A percentile compares a stretch with the other conserved stretches of the same genome.
These are phyloP conservation scores for Setomelanomma holmii DNA, from an alignment of 2,329 filamentous ascomycete genomes.

Conservation along the genomic window DNA sequence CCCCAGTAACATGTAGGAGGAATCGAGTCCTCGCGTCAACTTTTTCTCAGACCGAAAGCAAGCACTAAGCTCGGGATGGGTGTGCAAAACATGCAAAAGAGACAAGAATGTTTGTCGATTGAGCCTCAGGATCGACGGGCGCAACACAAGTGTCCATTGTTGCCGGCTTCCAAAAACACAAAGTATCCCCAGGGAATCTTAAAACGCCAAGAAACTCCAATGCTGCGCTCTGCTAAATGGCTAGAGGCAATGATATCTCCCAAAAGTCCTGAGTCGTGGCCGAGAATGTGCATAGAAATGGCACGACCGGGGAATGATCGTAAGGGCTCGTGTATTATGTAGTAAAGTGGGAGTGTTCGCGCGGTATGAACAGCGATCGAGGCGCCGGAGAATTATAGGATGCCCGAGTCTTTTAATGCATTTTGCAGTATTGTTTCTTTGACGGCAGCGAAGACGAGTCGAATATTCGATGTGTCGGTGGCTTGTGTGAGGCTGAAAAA, in stretches of 20 bases:
- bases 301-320: constrained; percentile 41
- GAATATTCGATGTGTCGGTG: constrained; percentile 97
- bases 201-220: constrained; percentile 47
- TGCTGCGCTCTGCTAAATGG: constrained; percentile 47
- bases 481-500: constrained; percentile 88
- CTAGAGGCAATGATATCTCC: constrained; percentile 47
- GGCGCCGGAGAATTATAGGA: constrained; percentile 62
- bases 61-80: constrained; percentile 6
- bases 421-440: constrained; percentile 99
- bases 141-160: constrained; percentile 18
- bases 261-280: constrained; percentile 43
- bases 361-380: constrained; percentile 43
- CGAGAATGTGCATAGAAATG: constrained; percentile 38
- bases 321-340: constrained; percentile 47
- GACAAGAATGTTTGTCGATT: constrained; percentile 4
- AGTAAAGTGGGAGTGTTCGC: constrained; percentile 26
- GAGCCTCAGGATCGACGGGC: constrained; percentile 14
- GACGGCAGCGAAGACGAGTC: constrained; percentile 95
- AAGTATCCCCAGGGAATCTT: constrained; percentile 36
- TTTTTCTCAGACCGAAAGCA: constrained; percentile 17
- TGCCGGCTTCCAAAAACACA: constrained; percentile 1
- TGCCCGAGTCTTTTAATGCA: constrained; percentile 95
- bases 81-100: constrained; percentile 9
- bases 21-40: constrained; percentile 1
- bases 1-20: constrained; percentile 7